Evolutionary conservation across 2,329 filamentous ascomycete genomes (phyloP), one percentile per base, ranked within the genome.

Genomic region (Hymenoscyphus scutula): DNA sequence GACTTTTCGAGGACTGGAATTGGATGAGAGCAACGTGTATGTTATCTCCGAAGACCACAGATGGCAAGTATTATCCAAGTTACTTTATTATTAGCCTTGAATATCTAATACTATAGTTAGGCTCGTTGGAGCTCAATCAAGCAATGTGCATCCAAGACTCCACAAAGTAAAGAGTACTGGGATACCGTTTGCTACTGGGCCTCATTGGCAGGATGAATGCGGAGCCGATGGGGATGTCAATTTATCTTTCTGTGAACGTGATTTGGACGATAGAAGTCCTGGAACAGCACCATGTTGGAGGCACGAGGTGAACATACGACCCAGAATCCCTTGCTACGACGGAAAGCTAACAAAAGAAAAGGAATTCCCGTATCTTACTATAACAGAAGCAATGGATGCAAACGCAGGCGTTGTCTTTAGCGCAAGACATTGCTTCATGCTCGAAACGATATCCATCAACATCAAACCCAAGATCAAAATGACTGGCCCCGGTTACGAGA

Each of bases 21-120:
- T 89, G 37, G 77, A 79, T 58, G 71, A 75, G 13, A 65, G 73
- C 15, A 69, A 81, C 65, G 73, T 88, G 15, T 85, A 86, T 69
- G 70, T 88, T 25, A 77, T 82, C 34, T 82, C 86, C 65, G 86
- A 87, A 63, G 76, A 81, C 55, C 82, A 84, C 69, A 75, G 77
- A 32, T 83, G n/a, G n/a, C n/a, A n/a, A n/a, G n/a, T n/a, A n/a
- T n/a, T n/a, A n/a, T n/a, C n/a, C n/a, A n/a, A n/a, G n/a, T n/a
- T n/a, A n/a, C n/a, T n/a, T n/a, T n/a, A n/a, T n/a, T n/a, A n/a
- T n/a, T n/a, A n/a, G n/a, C n/a, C n/a, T n/a, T n/a, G n/a, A n/a
- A n/a, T n/a, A n/a, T n/a, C n/a, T n/a, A n/a, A n/a, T n/a, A n/a
- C n/a, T n/a, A n/a, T n/a, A n/a, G n/a, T n/a, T n/a, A n/a, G 80